These are phyloP conservation scores for Linderniella brevidens DNA, from an alignment of 257 asterid genomes.

Conservation along the genomic window DNA sequence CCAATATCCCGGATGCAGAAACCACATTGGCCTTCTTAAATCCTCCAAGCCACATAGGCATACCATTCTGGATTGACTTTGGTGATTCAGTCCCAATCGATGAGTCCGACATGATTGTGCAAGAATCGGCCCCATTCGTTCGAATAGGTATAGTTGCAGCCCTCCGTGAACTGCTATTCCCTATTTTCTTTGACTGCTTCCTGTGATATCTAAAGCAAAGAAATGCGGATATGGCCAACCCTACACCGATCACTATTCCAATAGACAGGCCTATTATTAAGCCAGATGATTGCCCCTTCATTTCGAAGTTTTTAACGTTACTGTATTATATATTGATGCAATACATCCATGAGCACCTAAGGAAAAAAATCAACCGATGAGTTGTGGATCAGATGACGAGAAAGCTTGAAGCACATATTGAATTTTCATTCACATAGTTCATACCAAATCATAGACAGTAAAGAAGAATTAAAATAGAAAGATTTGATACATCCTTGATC, in stretches of 20 bases:
- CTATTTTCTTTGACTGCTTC: conserved; percentile 40
- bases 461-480: too few relatives aligned
- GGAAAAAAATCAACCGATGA: too few relatives aligned
- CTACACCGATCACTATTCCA: conserved; percentile 76
- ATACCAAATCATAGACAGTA: too few relatives aligned
- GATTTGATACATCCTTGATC: too few relatives aligned
- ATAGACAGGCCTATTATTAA: conserved; percentile 64
- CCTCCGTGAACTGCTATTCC: conserved; percentile 78
- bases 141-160: conserved; percentile 59
- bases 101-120: conserved; percentile 57
- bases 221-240: conserved; percentile 50
- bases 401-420: too few relatives aligned
- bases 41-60: conserved; percentile 43
- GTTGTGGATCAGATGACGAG: too few relatives aligned
- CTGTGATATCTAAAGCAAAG: conserved; percentile 45
- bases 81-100: conserved; percentile 75
- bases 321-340: conserved; percentile 15
- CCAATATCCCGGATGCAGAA: conserved; percentile 68
- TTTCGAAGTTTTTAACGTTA: conserved; percentile 22
- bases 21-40: conserved; percentile 38
- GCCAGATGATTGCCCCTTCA: conserved; percentile 51
- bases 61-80: conserved; percentile 26
- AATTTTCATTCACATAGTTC: too few relatives aligned
- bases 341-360: background rate
- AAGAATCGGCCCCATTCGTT: conserved; percentile 56